Conservation (phyloP, 176 grass and related monocot genomes). For the Eragrostis nindensis region DNA sequence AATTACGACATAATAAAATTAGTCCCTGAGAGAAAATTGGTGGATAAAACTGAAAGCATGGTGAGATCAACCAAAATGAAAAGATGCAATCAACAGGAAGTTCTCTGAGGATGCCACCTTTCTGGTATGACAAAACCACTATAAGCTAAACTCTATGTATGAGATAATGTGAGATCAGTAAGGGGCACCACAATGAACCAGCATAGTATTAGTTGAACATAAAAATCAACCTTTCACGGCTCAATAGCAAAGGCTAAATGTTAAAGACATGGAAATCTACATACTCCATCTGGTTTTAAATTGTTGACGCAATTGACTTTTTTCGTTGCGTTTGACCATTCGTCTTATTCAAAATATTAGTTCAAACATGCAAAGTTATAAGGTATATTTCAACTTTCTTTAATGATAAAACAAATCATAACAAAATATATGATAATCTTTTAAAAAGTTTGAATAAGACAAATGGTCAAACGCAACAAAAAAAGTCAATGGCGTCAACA, state of each 20-base stretch:
- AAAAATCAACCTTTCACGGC: background rate
- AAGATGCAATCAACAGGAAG: background rate
- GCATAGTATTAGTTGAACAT: background rate
- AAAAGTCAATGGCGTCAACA: too few relatives aligned
- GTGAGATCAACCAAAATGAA: background rate
- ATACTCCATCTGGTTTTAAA: too few relatives aligned
- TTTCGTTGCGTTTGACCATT: too few relatives aligned
- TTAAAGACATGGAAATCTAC: too few relatives aligned
- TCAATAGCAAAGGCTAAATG: background rate
- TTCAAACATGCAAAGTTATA: too few relatives aligned
- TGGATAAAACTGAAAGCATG: background rate
- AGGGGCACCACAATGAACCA: background rate
- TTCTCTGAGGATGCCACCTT: background rate
- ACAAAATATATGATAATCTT: too few relatives aligned
- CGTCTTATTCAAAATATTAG: too few relatives aligned
- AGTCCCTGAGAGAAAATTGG: background rate
- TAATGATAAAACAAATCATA: too few relatives aligned
- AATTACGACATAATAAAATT: background rate
- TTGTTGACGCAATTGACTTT: too few relatives aligned
- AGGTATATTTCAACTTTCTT: too few relatives aligned
- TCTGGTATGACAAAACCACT: background rate
- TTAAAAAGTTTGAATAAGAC: too few relatives aligned
- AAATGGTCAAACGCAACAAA: too few relatives aligned
- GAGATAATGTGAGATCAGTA: background rate
- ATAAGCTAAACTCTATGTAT: background rate